Evolutionary conservation across 441 rosid genomes (phyloP).

Genomic region (Bruguiera hainesii): DNA sequence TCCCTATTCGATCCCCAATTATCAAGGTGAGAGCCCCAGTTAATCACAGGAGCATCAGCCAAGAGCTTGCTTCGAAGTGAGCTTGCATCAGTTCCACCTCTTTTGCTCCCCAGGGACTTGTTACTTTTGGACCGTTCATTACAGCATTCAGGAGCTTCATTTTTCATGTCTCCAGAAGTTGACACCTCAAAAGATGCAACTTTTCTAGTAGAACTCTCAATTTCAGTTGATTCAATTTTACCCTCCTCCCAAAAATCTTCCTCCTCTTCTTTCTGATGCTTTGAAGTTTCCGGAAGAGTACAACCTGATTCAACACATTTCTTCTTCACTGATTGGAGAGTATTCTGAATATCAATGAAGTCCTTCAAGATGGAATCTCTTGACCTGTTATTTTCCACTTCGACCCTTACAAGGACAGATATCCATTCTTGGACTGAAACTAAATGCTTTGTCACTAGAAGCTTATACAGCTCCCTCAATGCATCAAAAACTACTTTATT

Average conservation of each 20-base stretch:
- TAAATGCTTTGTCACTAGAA: conserved; percentile 67
- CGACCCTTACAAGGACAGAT: conserved; percentile 71
- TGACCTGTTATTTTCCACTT: conserved; percentile 52
- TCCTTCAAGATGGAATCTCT: conserved; percentile 80
- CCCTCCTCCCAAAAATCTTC: conserved; percentile 94
- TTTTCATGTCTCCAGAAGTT: conserved; percentile 33
- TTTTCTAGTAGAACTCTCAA: conserved; percentile 20
- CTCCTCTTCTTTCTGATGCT: conserved; percentile 45
- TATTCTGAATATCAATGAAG: conserved; percentile 57
- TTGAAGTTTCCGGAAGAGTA: conserved; percentile 35
- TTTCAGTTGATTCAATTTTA: conserved; percentile 32
- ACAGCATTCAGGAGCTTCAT: conserved; percentile 24
- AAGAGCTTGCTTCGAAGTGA: conserved; percentile 53
- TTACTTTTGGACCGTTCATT: conserved; percentile 18
- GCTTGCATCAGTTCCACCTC: conserved; percentile 24
- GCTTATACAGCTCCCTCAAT: conserved; percentile 75
- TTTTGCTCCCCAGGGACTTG: conserved; percentile 16
- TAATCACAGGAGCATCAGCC: conserved; percentile 69
- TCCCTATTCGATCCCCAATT: conserved; percentile 67
- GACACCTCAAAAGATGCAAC: conserved; percentile 23
- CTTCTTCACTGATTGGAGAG: conserved; percentile 49
- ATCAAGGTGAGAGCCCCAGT: conserved; percentile 67
- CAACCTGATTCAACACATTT: conserved; percentile 74
- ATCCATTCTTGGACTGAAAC: conserved; percentile 73
- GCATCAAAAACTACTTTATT: conserved; percentile 88